Evolutionary conservation across 345 rosid species (phyloP), one percentile per base, ranked within the genome.

Genomic region (Euclidium syriacum): DNA sequence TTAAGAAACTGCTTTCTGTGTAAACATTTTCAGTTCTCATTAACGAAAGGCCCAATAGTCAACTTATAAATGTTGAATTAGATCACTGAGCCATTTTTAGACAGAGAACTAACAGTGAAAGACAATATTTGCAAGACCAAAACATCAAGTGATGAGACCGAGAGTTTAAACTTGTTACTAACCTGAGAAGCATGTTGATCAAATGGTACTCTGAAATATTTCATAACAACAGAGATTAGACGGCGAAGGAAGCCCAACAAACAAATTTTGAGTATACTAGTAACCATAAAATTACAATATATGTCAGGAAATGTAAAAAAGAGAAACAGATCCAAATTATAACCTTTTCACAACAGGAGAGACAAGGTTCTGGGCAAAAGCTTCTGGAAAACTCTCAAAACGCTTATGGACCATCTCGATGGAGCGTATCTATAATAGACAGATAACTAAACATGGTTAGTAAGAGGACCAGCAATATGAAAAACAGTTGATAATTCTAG

Each of bases 381-480:
- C 99, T 78, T 84, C 82, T 12, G 99, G 99, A 60, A 94, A 94
- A 79, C 88, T 84, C 90, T 94, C 97, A 77, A 90, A 94, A 70
- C 99, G 97, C 76, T 88, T 94, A 68, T 90, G 96, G 59, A 94
- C 72, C 99, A 94, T 94, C 74, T 94, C 99, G 24, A 86, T 81
- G 30, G 96, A 70, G 27, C 97, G 96, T 72, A 94, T 94, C 99
- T 94, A 74, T 46, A 54, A 70, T 24, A 52, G 46, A 58, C 27
- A 42, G 54, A 55, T 33, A 44, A 44, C 10, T 50, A 36, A 23
- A 58, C 53, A 69, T 22, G 35, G n/a, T 38, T 53, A 67, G 42
- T 62, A 34, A 58, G 36, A 49, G 51, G 25, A 39, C 56, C 29
- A 20, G 56, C 26, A 40, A 63, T 42, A 62, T 63, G 40, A 34